A percentile compares a stretch with the other conserved stretches of the same genome.
phyloP scores from a whole-genome alignment of 306 rosid species.

The Astragalus glycyphyllos region DNA sequence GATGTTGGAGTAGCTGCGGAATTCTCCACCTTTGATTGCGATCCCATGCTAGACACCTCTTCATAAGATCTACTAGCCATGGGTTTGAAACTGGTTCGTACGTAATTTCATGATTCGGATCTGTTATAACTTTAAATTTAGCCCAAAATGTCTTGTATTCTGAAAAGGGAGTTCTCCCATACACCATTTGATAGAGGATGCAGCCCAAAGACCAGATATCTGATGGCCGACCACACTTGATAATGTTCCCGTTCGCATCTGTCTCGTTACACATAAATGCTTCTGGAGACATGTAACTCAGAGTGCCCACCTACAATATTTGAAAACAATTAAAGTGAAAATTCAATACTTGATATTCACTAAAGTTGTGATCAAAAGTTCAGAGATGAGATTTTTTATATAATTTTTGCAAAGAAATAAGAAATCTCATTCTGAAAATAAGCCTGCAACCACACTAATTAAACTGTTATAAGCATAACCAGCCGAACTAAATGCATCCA shows the following conservation, averaged over 20 bases:
- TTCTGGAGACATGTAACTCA: conserved; percentile 98
- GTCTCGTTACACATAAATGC: conserved; percentile 94
- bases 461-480: background rate
- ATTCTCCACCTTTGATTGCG: conserved; percentile 94
- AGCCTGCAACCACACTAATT: background rate
- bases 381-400: background rate
- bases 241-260: conserved; percentile 85
- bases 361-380: background rate
- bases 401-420: background rate
- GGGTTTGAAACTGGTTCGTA: conserved; percentile 76
- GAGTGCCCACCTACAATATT: conserved; percentile 76
- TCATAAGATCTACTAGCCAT: conserved; percentile 96
- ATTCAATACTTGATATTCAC: background rate
- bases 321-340: conserved; percentile 27
- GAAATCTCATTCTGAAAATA: conserved; percentile 5
- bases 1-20: conserved; percentile 89
- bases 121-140: conserved; percentile 90
- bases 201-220: conserved; percentile 98
- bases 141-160: conserved; percentile 96
- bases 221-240: conserved; percentile 93
- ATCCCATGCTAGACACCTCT: conserved; percentile 92
- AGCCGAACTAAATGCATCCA: conserved; percentile 5
- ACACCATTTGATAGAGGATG: conserved; percentile 97
- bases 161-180: conserved; percentile 90
- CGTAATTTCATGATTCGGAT: conserved; percentile 75